A percentile compares a stretch with the other conserved stretches of the same genome.
Evolutionary conservation across 1,284 basidiomycete genomes (phyloP).

Genomic region (Neolentinus lepideus): DNA sequence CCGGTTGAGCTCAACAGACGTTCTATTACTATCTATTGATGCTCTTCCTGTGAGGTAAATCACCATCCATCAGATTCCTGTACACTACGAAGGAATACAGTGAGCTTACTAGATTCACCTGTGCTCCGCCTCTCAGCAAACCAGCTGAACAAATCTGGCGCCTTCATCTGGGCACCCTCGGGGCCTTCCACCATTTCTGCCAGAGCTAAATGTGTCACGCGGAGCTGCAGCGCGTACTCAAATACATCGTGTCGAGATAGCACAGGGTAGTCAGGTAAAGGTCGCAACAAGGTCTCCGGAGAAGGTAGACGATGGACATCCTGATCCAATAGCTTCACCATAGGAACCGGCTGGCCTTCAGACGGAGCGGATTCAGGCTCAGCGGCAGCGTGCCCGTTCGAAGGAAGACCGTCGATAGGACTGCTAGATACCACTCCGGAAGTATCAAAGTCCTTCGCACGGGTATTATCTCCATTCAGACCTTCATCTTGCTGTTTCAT

Average conservation of each 20-base stretch:
- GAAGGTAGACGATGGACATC: constrained; percentile 34
- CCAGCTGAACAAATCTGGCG: constrained; percentile 86
- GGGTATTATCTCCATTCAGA: constrained; percentile 1
- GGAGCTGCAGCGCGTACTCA: constrained; percentile 76
- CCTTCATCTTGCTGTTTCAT: constrained; percentile 7
- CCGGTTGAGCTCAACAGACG: constrained; percentile 23
- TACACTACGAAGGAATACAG: constrained; percentile 7
- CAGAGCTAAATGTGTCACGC: constrained; percentile 83
- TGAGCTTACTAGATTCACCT: constrained; percentile 28
- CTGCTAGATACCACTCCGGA: neutral
- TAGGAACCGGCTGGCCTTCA: neutral
- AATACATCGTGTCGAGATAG: constrained; percentile 59
- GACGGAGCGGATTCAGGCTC: neutral
- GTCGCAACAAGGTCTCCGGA: constrained; percentile 40
- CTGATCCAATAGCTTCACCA: constrained; percentile 24
- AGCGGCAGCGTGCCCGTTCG: constrained; percentile 6
- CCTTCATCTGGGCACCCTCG: constrained; percentile 76
- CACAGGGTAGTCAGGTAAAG: constrained; percentile 46
- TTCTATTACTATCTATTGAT: constrained; percentile 7
- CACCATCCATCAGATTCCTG: neutral
- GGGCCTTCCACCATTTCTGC: constrained; percentile 83
- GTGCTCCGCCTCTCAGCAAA: constrained; percentile 54
- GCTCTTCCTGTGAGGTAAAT: neutral
- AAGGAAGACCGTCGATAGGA: constrained; percentile 3
- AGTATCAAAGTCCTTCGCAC: constrained; percentile 2